These are phyloP conservation scores for Holtermanniella nyarrowii DNA, from an alignment of 768 basidiomycete genomes.

Conservation along the genomic window DNA sequence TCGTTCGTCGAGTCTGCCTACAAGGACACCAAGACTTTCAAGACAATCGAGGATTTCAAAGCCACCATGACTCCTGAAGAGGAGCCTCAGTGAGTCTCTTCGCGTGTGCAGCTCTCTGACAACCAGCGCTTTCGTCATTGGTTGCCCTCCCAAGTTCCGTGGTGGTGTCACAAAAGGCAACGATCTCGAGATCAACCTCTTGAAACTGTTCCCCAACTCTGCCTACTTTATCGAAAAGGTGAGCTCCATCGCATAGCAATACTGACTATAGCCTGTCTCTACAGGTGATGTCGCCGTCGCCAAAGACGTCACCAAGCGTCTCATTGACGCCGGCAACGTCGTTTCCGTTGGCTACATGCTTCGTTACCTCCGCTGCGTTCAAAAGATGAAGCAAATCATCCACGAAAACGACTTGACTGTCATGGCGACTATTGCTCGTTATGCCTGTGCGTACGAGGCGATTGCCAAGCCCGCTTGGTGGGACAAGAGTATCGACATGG, in stretches of 20 bases:
- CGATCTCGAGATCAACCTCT: constrained; percentile 77
- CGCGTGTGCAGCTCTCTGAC: constrained; percentile 2
- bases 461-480: constrained; percentile 42
- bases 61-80: constrained; percentile 51
- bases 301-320: constrained; percentile 61
- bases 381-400: constrained; percentile 94
- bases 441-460: constrained; percentile 48
- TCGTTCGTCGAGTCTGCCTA: constrained; percentile 92
- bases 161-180: constrained; percentile 63
- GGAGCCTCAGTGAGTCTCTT: constrained; percentile 47
- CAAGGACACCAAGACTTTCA: constrained; percentile 70
- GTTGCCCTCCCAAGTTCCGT: constrained; percentile 87
- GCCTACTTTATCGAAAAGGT: constrained; percentile 82
- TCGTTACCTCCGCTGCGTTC: constrained; percentile 82
- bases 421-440: constrained; percentile 91
- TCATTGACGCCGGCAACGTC: constrained; percentile 59
- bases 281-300: constrained; percentile 62
- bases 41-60: constrained; percentile 76
- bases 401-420: constrained; percentile 86
- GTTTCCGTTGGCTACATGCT: constrained; percentile 93
- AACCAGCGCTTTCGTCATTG: constrained; percentile 66
- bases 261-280: constrained; percentile 60
- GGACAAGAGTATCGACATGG: constrained; percentile 42
- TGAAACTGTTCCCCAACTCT: constrained; percentile 77
- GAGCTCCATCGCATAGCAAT: not conserved